Evolutionary conservation across 2,329 filamentous ascomycete genomes (phyloP), one percentile per base, ranked within the genome.

Genomic region (Talaromyces rugulosus): DNA sequence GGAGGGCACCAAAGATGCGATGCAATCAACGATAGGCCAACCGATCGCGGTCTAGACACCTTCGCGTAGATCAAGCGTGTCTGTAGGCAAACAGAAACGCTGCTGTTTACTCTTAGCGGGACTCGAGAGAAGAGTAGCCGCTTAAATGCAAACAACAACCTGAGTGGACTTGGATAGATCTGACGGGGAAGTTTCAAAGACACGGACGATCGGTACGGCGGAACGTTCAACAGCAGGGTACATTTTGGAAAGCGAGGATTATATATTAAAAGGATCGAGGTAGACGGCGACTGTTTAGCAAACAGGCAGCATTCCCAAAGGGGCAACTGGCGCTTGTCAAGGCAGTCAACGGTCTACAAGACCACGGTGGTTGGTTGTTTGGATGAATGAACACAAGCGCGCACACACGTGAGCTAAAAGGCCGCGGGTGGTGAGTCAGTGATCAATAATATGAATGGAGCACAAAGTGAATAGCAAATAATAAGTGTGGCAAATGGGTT

Each of bases 131-230:
- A 27, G 30, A 28, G 40, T 47, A 9, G 54, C 18, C 12, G 40
- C 27, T 61, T 61, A 61, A 50, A 56, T 50, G 59, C 50, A 54
- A 40, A 60, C 50, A 42, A 59, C 59, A 36, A 28, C 58, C 62
- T 71, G 68, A 66, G 56, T 63, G 70, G 66, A 64, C 64, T 67
- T 66, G 67, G 65, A 65, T 67, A 72, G 65, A 70, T 74, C 71
- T 71, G 70, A 69, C 68, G 69, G 64, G 61, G 56, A 64, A 68
- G 65, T 69, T 63, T 69, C 66, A 67, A 69, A 71, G 73, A 72
- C 69, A 70, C 67, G 65, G 72, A 70, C 67, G 74, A 77, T 74
- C 74, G 74, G 74, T 70, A 69, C 69, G 65, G 65, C 64, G 65
- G 69, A 68, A 63, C 64, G 65, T 56, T 64, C 68, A 62, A 61